These are phyloP conservation scores for Fusarium avenaceum DNA, from an alignment of 2,329 filamentous ascomycete species.

Conservation along the genomic window DNA sequence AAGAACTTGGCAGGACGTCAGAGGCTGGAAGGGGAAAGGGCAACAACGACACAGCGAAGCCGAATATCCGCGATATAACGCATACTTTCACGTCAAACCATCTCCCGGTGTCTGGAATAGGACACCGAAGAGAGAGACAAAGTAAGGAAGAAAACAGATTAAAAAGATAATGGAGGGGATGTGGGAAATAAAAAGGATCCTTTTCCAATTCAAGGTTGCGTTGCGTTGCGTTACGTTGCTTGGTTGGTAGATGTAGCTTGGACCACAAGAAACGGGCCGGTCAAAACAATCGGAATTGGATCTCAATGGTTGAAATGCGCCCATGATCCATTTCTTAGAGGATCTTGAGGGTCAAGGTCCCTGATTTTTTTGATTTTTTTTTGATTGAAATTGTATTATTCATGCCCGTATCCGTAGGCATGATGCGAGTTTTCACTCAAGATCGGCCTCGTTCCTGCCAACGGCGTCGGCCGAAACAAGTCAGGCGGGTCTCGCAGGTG, in stretches of 20 bases:
- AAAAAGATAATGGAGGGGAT: conserved; percentile 2
- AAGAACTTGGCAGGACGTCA: conserved; percentile 29
- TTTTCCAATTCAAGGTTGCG: conserved; percentile 5
- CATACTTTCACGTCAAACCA: conserved; percentile 1
- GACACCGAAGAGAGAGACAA: conserved; percentile 29
- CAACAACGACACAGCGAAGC: conserved; percentile 3
- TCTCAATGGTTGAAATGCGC: conserved; percentile 9
- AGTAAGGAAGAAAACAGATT: too few relatives aligned
- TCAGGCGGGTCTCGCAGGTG: conserved; percentile 40
- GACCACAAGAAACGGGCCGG: conserved; percentile 26
- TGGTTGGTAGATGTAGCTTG: neutral
- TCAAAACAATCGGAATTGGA: conserved; percentile 5
- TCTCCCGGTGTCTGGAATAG: conserved; percentile 36
- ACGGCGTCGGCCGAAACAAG: conserved; percentile 39
- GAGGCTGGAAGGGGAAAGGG: neutral
- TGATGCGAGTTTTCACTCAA: conserved; percentile 29
- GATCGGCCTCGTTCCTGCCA: conserved; percentile 30
- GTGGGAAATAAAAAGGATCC: conserved; percentile 2
- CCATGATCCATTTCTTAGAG: conserved; percentile 17
- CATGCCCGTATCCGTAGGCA: conserved; percentile 13
- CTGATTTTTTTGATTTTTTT: neutral
- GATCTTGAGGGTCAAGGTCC: conserved; percentile 31
- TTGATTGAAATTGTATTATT: neutral
- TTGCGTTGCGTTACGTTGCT: neutral
- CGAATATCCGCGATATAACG: conserved; percentile 7